Percentiles rank a stretch among this genome's conserved stretches.
These are phyloP conservation scores for Dictyostelium citrinum DNA, from an alignment of 78 protist species.

Conservation along the genomic window DNA sequence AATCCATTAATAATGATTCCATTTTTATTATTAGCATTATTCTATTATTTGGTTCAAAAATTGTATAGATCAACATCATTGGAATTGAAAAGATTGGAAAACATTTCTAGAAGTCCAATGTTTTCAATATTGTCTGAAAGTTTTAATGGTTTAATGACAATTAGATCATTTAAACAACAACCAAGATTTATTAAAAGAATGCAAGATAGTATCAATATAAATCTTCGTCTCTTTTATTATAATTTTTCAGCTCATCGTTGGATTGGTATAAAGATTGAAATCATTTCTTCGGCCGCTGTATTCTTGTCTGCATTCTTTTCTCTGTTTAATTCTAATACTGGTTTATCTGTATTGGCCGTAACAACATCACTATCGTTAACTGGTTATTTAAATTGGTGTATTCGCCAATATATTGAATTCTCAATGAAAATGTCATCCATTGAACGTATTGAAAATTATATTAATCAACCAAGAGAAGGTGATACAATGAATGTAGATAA, in stretches of 20 bases:
- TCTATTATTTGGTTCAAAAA: constrained; percentile 78
- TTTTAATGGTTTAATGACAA: constrained; percentile 89
- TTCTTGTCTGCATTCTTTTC: constrained; percentile 64
- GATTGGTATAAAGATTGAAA: constrained; percentile 84
- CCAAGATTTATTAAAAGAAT: constrained; percentile 8
- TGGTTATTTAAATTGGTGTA: constrained; percentile 11
- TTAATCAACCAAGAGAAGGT: constrained; percentile 38
- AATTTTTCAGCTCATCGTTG: constrained; percentile 72
- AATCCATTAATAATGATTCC: constrained; percentile 20
- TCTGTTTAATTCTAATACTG: constrained; percentile 14
- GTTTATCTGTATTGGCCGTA: constrained; percentile 78
- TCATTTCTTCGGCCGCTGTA: constrained; percentile 46
- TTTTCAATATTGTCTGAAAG: constrained; percentile 83
- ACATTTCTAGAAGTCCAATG: constrained; percentile 88
- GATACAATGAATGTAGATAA: neutral
- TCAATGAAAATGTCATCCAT: constrained; percentile 83
- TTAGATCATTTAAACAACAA: constrained; percentile 85
- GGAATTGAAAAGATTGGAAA: constrained; percentile 89
- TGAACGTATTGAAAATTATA: constrained; percentile 42
- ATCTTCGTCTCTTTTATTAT: constrained; percentile 32
- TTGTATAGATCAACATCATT: constrained; percentile 75
- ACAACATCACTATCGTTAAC: constrained; percentile 68
- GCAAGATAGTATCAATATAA: constrained; percentile 3
- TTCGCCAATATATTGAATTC: constrained; percentile 48
- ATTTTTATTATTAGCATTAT: neutral